A percentile compares a stretch with the other conserved stretches of the same genome.
Evolutionary conservation across 441 rosid species (phyloP).

Genomic region (Kokia cookei): DNA sequence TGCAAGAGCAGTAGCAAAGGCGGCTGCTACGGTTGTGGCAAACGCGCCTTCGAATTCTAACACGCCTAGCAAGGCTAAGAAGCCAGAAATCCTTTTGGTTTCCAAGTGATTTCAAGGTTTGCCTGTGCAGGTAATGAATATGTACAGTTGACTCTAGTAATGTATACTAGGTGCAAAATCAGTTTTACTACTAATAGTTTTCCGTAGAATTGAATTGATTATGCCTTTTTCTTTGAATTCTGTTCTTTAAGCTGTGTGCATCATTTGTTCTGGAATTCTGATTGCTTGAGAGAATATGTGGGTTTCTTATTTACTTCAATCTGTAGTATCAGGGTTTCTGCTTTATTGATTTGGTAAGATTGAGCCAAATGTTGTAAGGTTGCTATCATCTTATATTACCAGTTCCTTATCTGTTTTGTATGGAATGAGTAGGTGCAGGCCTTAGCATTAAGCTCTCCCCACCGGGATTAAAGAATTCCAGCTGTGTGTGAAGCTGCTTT

Average conservation of each 20-base stretch:
- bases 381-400: too few relatives aligned
- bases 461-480: not conserved
- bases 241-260: too few relatives aligned
- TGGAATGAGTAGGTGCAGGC: too few relatives aligned
- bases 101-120: conserved; percentile 50
- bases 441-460: too few relatives aligned
- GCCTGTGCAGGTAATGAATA: conserved; percentile 34
- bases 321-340: too few relatives aligned
- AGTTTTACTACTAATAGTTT: not conserved
- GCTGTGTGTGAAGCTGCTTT: not conserved
- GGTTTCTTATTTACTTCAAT: too few relatives aligned
- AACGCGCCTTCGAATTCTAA: conserved; percentile 56
- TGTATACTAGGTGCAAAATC: not conserved
- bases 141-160: conserved; percentile 22
- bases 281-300: too few relatives aligned
- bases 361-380: too few relatives aligned
- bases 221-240: not conserved
- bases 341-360: too few relatives aligned
- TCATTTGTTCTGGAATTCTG: too few relatives aligned
- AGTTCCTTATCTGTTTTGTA: too few relatives aligned
- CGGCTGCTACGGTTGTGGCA: conserved; percentile 19
- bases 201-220: not conserved
- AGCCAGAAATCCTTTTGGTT: conserved; percentile 72
- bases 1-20: conserved; percentile 41
- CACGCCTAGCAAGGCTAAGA: conserved; percentile 69